A percentile compares a stretch with the other conserved stretches of the same genome.
Conservation (phyloP, 2,329 filamentous ascomycete species). For the Fusarium globosum region DNA sequence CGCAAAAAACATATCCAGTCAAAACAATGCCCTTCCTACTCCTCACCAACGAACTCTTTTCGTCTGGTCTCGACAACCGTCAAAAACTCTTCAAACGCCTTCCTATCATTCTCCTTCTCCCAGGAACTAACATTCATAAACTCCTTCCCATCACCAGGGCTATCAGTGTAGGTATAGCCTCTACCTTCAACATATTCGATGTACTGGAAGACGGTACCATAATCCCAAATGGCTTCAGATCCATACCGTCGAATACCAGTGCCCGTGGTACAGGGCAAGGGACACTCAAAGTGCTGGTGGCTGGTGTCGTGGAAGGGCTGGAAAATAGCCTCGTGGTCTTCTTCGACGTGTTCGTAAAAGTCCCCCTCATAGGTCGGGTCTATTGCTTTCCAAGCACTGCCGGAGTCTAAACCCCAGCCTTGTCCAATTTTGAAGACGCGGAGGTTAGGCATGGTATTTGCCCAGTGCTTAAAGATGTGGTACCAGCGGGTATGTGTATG, state of each 20-base stretch:
- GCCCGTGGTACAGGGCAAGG: background rate
- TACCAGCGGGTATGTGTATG: background rate
- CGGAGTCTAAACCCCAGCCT: background rate
- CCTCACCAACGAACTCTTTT: background rate
- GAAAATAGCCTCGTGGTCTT: background rate
- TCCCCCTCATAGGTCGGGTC: background rate
- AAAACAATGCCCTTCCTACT: background rate
- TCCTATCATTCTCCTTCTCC: background rate
- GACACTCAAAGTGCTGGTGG: slow-evolving; percentile 2
- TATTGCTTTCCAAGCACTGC: background rate
- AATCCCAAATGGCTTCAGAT: background rate
- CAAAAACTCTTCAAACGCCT: background rate
- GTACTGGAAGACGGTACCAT: background rate
- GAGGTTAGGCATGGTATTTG: background rate
- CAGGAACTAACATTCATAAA: background rate
- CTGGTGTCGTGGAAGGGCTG: background rate
- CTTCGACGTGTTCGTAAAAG: background rate
- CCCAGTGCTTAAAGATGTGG: slow-evolving; percentile 13
- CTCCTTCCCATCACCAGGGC: too few species aligned
- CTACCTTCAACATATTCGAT: too few species aligned
- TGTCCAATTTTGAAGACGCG: slow-evolving; percentile 4
- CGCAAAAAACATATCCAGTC: background rate
- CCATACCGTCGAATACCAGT: slow-evolving; percentile 4
- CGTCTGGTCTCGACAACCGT: background rate
- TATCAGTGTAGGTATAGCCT: too few species aligned